These are phyloP conservation scores for Thalia dealbata DNA, from an alignment of 176 grass and related monocot species.

Conservation along the genomic window DNA sequence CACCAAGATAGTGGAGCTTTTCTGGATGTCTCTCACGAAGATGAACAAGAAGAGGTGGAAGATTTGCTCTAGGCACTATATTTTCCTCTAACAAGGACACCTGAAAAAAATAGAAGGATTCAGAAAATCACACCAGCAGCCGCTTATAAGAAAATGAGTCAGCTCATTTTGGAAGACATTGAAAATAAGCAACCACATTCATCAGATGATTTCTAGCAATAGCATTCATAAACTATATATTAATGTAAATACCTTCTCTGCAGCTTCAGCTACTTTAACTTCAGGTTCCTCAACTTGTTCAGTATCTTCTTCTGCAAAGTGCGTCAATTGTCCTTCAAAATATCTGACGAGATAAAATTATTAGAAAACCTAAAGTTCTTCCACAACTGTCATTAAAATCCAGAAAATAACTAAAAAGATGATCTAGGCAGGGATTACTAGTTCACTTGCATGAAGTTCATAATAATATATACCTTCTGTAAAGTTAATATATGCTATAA, in stretches of 20 bases:
- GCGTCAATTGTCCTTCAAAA: slow-evolving; percentile 58
- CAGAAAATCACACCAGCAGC: neutral
- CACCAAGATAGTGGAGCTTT: slow-evolving; percentile 84
- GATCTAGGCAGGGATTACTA: neutral
- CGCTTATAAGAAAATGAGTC: no score
- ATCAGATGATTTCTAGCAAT: neutral
- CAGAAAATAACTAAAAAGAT: neutral
- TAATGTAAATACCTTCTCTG: slow-evolving; percentile 58
- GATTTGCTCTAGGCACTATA: slow-evolving; percentile 63
- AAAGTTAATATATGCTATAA: neutral
- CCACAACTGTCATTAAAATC: neutral
- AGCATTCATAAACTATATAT: neutral
- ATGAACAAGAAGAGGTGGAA: slow-evolving; percentile 78
- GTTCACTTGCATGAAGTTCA: neutral
- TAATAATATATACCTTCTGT: neutral
- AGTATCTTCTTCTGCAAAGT: slow-evolving; percentile 39
- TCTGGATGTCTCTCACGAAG: slow-evolving; percentile 48
- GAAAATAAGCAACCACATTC: neutral
- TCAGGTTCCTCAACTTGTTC: slow-evolving; percentile 50
- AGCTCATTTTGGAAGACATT: neutral
- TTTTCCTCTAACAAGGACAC: slow-evolving; percentile 81
- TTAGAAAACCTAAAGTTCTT: neutral
- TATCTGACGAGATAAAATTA: slow-evolving; percentile 1
- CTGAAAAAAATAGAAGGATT: slow-evolving; percentile 30
- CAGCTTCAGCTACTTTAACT: slow-evolving; percentile 67